phyloP scores from a whole-genome alignment of 441 rosid species.

The Gossypium aridum region DNA sequence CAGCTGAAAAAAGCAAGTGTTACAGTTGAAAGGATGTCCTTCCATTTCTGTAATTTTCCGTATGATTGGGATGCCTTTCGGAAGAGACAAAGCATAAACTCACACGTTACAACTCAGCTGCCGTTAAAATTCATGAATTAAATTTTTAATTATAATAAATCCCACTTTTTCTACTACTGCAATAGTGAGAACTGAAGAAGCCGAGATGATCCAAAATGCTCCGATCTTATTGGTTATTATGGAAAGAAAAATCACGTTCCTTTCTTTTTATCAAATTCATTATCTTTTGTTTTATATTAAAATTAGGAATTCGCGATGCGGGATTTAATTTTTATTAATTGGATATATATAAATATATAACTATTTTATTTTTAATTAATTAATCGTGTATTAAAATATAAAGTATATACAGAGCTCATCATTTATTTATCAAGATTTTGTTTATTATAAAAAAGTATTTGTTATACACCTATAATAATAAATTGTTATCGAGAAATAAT shows the following conservation, averaged over 20 bases:
- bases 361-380: too few relatives aligned
- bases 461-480: too few relatives aligned
- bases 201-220: background rate
- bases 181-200: background rate
- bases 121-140: slow-evolving; percentile 1
- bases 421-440: too few relatives aligned
- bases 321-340: too few relatives aligned
- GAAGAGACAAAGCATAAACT: slow-evolving; percentile 19
- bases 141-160: background rate
- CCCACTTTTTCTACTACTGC: background rate
- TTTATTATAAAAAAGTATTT: too few relatives aligned
- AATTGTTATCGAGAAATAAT: too few relatives aligned
- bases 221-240: background rate
- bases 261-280: background rate
- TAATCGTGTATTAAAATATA: too few relatives aligned
- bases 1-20: background rate
- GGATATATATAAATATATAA: too few relatives aligned
- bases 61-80: slow-evolving; percentile 12
- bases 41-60: background rate
- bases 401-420: too few relatives aligned
- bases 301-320: too few relatives aligned
- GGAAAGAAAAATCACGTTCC: background rate
- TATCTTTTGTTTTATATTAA: background rate
- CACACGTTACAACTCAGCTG: slow-evolving; percentile 15
- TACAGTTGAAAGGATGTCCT: background rate